Percentiles rank a stretch among this genome's conserved stretches.
These are phyloP conservation scores for Austroboletus niveus DNA, from an alignment of 1,284 basidiomycete species.

Conservation along the genomic window DNA sequence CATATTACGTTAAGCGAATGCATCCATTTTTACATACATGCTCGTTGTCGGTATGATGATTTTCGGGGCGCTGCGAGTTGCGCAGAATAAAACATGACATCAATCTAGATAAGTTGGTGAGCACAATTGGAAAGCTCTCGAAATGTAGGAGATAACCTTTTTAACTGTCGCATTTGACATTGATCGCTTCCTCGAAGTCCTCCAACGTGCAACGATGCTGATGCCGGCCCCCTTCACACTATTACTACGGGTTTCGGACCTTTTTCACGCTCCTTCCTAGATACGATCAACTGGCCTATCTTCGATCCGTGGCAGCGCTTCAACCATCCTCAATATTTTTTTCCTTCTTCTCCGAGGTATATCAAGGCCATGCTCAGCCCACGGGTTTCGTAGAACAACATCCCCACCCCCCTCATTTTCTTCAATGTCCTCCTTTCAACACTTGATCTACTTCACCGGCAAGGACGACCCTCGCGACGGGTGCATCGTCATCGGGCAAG, in stretches of 20 bases:
- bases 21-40: slow-evolving; percentile 13
- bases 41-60: slow-evolving; percentile 15
- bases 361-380: slow-evolving; percentile 25
- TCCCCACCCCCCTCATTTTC: not conserved
- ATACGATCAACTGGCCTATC: slow-evolving; percentile 42
- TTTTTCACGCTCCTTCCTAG: slow-evolving; percentile 14
- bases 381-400: slow-evolving; percentile 6
- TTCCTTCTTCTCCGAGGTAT: slow-evolving; percentile 17
- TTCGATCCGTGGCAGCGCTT: slow-evolving; percentile 36
- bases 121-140: slow-evolving; percentile 15
- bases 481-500: slow-evolving; percentile 66
- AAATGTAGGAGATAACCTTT: slow-evolving; percentile 31
- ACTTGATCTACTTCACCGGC: slow-evolving; percentile 68
- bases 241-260: slow-evolving; percentile 11
- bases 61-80: slow-evolving; percentile 1
- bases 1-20: slow-evolving; percentile 30
- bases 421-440: slow-evolving; percentile 36
- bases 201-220: slow-evolving; percentile 8
- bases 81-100: not conserved
- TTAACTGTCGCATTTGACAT: slow-evolving; percentile 22
- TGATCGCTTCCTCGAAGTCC: slow-evolving; percentile 22
- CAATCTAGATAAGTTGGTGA: not conserved
- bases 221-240: not conserved
- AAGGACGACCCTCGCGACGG: slow-evolving; percentile 60
- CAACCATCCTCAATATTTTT: slow-evolving; percentile 4